These are phyloP conservation scores for Gossypium anomalum DNA, from an alignment of 345 rosid species.

Conservation along the genomic window DNA sequence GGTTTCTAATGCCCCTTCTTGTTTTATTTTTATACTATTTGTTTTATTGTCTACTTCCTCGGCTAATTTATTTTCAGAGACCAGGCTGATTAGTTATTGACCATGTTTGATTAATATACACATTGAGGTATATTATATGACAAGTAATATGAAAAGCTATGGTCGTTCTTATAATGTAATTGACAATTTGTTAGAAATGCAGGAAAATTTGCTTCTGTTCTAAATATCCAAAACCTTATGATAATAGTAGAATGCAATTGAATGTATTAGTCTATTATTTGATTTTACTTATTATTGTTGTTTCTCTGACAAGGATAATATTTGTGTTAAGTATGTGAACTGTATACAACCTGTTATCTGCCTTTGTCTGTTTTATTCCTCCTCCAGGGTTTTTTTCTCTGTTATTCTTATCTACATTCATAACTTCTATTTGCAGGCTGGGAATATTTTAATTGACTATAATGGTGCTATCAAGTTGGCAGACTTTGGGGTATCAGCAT, in stretches of 20 bases:
- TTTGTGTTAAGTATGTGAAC: slow-evolving; percentile 2
- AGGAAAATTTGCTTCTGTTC: neutral
- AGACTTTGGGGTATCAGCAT: slow-evolving; percentile 96
- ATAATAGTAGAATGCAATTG: neutral
- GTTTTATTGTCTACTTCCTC: neutral
- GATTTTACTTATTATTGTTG: neutral
- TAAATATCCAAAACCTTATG: neutral
- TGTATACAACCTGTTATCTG: neutral
- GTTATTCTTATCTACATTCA: slow-evolving; percentile 17
- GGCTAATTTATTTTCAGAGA: neutral
- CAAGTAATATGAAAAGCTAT: neutral
- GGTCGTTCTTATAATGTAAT: neutral
- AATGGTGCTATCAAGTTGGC: slow-evolving; percentile 87
- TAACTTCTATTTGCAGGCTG: slow-evolving; percentile 58
- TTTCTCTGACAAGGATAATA: neutral
- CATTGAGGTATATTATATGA: neutral
- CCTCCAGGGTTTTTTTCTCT: neutral
- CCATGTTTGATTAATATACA: neutral
- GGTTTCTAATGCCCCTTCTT: slow-evolving; percentile 39
- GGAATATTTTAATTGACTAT: slow-evolving; percentile 76
- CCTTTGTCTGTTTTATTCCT: neutral
- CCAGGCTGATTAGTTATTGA: neutral
- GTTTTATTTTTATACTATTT: slow-evolving; percentile 2
- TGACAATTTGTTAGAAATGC: neutral
- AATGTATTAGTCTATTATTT: neutral